Conservation (phyloP, 1,284 basidiomycete genomes). For the Amylostereum chailletii region DNA sequence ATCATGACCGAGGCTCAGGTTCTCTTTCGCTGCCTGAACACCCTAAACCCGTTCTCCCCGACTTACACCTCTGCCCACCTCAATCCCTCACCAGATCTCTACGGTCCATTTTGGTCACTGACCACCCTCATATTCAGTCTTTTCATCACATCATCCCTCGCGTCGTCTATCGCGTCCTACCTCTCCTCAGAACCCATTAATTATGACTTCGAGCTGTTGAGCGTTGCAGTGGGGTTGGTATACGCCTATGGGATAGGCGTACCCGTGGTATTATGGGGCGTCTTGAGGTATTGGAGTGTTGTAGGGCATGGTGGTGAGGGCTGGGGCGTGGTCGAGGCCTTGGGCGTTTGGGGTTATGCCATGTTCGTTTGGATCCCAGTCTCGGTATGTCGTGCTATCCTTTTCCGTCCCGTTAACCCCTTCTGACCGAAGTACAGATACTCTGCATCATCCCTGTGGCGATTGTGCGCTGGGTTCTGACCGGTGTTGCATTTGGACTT, state of each 20-base stretch:
- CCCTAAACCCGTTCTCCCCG: constrained; percentile 53
- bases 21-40: constrained; percentile 62
- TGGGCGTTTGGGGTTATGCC: constrained; percentile 68
- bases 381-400: constrained; percentile 38
- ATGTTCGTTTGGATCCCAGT: constrained; percentile 76
- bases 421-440: constrained; percentile 34
- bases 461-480: constrained; percentile 73
- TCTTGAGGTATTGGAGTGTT: constrained; percentile 75
- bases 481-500: constrained; percentile 59
- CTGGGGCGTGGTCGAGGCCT: constrained; percentile 77
- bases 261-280: constrained; percentile 74
- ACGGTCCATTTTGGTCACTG: constrained; percentile 93
- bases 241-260: constrained; percentile 81
- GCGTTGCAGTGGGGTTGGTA: constrained; percentile 74
- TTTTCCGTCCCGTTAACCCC: not conserved
- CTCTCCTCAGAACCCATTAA: constrained; percentile 54
- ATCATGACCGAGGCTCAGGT: constrained; percentile 31
- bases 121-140: constrained; percentile 87
- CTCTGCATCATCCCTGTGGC: constrained; percentile 77
- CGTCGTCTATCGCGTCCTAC: constrained; percentile 75
- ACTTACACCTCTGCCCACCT: constrained; percentile 54
- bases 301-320: constrained; percentile 33
- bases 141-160: constrained; percentile 87
- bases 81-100: constrained; percentile 62
- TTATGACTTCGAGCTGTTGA: constrained; percentile 81